Evolutionary conservation across 2,329 filamentous ascomycete genomes (phyloP), one percentile per base, ranked within the genome.

Genomic region (Coniella vitis): DNA sequence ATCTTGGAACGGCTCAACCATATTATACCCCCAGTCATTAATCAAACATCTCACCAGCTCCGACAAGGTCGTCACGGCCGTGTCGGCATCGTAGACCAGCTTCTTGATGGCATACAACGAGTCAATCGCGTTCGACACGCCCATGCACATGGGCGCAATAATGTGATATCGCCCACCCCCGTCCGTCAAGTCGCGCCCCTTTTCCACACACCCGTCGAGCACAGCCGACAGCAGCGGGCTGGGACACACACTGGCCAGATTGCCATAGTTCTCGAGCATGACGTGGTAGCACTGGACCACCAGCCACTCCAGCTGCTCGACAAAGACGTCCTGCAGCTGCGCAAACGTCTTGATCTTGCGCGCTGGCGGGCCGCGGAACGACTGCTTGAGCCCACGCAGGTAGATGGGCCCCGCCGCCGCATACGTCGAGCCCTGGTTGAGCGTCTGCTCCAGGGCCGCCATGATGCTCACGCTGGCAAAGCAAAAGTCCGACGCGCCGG

Each of bases 51-150:
- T 25, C 16, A 49, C 37, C 32, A 49, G 12, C 9, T 41, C 35
- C 14, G 17, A 13, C 22, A 51, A 29, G 7, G 48, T 51, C 2
- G 45, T 48, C 17, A 39, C 16, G 2, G 48, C 48, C 9, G 48
- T 48, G 14, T 34, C 35, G 2, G 36, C 14, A 13, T 51, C 48
- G 16, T 34, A 51, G 7, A 51, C 48, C 17, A 51, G 45, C 19
- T 48, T 47, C 48, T 48, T 48, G 43, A 51, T 48, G n/a, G 43
- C 44, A 12, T 48, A 51, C n/a, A 48, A 35, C n/a, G 48, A 51
- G 31, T 48, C 44, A 13, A 51, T 51, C 2, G 44, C 41, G 36
- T 51, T 51, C 10, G 48, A 32, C 3, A 51, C 39, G 21, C 48
- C 48, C 17, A 51, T 7, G 20, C 31, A 40, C 37, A 38, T 46